phyloP scores from a whole-genome alignment of 768 basidiomycete genomes.

The Tephrocybe sp. region DNA sequence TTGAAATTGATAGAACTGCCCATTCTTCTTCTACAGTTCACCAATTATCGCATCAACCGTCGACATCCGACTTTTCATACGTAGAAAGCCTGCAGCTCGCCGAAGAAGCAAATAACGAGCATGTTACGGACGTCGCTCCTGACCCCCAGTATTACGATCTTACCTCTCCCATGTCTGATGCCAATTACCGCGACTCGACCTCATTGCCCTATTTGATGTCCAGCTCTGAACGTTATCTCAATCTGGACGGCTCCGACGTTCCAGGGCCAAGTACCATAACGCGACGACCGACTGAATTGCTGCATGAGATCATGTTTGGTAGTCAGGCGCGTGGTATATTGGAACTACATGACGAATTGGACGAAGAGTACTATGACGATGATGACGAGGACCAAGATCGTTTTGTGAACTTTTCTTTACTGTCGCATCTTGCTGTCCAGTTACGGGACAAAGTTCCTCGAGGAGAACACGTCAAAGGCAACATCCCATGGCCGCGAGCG shows the following conservation, averaged over 20 bases:
- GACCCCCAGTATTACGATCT: slow-evolving; percentile 2
- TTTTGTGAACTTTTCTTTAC: slow-evolving; percentile 86
- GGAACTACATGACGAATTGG: slow-evolving; percentile 36
- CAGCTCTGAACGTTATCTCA: slow-evolving; percentile 12
- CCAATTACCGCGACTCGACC: not conserved
- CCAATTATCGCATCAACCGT: slow-evolving; percentile 3
- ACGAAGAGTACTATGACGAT: slow-evolving; percentile 43
- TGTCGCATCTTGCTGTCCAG: slow-evolving; percentile 86
- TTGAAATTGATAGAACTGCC: not conserved
- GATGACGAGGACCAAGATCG: slow-evolving; percentile 57
- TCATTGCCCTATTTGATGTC: slow-evolving; percentile 2
- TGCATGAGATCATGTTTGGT: slow-evolving; percentile 15
- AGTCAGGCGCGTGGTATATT: slow-evolving; percentile 6
- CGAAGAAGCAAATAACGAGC: not conserved
- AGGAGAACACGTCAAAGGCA: slow-evolving; percentile 90
- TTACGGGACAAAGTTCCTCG: slow-evolving; percentile 86
- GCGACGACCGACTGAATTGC: slow-evolving; percentile 17
- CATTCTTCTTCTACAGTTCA: slow-evolving; percentile 4
- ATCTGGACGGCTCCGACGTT: slow-evolving; percentile 1
- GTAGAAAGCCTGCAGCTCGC: slow-evolving; percentile 6
- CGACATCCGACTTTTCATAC: slow-evolving; percentile 18
- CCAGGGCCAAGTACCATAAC: slow-evolving; percentile 16
- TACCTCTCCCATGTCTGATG: not conserved
- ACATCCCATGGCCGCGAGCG: slow-evolving; percentile 84
- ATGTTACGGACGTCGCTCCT: not conserved